These are phyloP conservation scores for Termitomyces sp. DNA, from an alignment of 1,284 basidiomycete genomes.

Conservation along the genomic window DNA sequence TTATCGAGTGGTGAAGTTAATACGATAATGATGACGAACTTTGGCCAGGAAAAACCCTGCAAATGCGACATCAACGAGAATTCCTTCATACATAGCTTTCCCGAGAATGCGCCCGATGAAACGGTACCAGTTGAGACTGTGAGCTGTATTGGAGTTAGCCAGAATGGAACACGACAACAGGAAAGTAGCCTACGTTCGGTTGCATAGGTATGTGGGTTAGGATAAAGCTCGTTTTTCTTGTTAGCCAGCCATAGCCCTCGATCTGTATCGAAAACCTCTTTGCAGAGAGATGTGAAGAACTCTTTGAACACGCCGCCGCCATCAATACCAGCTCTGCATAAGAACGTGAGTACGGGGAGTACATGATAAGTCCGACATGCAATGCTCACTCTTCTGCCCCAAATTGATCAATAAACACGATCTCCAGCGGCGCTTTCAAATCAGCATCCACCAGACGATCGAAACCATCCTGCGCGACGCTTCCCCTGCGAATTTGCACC, in stretches of 20 bases:
- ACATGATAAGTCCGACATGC: background rate
- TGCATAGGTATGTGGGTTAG: slow-evolving; percentile 88
- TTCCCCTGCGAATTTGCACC: slow-evolving; percentile 68
- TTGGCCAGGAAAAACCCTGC: slow-evolving; percentile 94
- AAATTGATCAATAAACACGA: slow-evolving; percentile 89
- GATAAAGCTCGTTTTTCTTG: slow-evolving; percentile 89
- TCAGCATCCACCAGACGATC: slow-evolving; percentile 71
- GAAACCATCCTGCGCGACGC: slow-evolving; percentile 87
- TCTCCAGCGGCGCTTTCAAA: slow-evolving; percentile 79
- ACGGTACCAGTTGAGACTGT: slow-evolving; percentile 88
- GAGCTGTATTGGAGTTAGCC: slow-evolving; percentile 38
- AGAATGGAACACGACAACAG: background rate
- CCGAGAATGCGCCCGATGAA: slow-evolving; percentile 94
- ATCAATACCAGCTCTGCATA: slow-evolving; percentile 78
- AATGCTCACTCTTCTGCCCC: slow-evolving; percentile 72
- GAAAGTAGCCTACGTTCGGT: slow-evolving; percentile 59
- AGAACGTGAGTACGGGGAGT: background rate
- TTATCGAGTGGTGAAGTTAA: background rate
- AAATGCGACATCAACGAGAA: slow-evolving; percentile 94
- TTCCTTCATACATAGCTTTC: slow-evolving; percentile 96
- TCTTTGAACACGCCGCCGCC: slow-evolving; percentile 98
- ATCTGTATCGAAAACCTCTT: slow-evolving; percentile 93
- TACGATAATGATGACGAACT: slow-evolving; percentile 33
- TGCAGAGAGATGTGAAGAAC: slow-evolving; percentile 87
- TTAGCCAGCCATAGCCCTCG: slow-evolving; percentile 92